Evolutionary conservation across 176 grass and related monocot species (phyloP).

Genomic region (Zea luxurians): DNA sequence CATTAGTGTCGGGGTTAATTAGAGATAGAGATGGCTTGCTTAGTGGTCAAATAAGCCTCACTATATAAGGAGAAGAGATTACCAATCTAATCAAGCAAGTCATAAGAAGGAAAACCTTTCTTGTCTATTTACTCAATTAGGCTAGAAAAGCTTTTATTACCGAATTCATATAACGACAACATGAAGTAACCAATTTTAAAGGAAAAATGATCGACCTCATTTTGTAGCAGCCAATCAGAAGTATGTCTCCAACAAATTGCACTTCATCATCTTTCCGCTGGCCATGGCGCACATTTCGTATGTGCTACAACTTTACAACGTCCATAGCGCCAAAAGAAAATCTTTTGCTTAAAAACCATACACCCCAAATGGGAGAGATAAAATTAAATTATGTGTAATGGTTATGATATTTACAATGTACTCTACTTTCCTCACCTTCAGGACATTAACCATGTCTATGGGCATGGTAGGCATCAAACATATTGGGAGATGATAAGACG

Average conservation of each 20-base stretch:
- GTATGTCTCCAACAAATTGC: constrained; percentile 71
- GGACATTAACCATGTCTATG: background rate
- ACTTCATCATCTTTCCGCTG: constrained; percentile 49
- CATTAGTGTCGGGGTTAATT: no score
- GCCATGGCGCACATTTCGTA: constrained; percentile 87
- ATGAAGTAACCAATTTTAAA: constrained; percentile 34
- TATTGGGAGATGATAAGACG: no score
- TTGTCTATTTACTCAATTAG: constrained; percentile 7
- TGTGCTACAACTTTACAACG: constrained; percentile 76
- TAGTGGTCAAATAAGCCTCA: no score
- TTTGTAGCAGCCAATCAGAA: constrained; percentile 62
- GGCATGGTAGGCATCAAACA: no score
- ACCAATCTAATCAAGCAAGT: no score
- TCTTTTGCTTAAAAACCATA: constrained; percentile 73
- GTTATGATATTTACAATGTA: background rate
- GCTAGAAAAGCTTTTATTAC: constrained; percentile 13
- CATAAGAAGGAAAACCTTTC: no score
- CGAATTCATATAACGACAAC: background rate
- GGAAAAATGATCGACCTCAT: constrained; percentile 66
- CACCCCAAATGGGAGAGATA: constrained; percentile 50
- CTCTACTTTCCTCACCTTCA: background rate
- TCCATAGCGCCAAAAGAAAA: constrained; percentile 80
- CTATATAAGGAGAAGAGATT: no score
- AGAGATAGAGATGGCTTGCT: no score
- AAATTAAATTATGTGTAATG: constrained; percentile 26